Evolutionary conservation across 495 filamentous ascomycete species (phyloP).

Genomic region (Aspergillus carlsbadensis): DNA sequence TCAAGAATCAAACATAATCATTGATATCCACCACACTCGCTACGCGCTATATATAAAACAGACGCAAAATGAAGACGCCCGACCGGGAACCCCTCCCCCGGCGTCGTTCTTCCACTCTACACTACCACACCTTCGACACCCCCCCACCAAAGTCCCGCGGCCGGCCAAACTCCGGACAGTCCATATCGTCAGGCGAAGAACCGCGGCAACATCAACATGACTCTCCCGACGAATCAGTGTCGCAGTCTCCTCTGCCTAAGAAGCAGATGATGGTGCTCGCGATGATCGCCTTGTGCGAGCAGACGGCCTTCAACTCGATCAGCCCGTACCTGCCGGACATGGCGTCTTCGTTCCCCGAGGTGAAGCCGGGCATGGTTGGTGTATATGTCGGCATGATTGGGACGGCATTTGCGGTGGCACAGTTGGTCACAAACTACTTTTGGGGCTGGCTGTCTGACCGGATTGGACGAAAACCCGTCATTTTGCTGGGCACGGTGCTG

Average conservation of each 20-base stretch:
- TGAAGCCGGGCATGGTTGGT: constrained; percentile 67
- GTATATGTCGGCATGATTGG: constrained; percentile 89
- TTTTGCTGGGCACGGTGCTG: constrained; percentile 79
- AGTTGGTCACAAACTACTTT: constrained; percentile 86
- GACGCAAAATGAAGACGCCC: constrained; percentile 26
- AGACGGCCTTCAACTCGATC: constrained; percentile 95
- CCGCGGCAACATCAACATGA: constrained; percentile 29
- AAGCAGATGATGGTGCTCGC: constrained; percentile 83
- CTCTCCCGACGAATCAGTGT: constrained; percentile 33
- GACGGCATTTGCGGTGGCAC: constrained; percentile 86
- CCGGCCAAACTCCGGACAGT: constrained; percentile 52
- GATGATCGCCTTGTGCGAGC: constrained; percentile 85
- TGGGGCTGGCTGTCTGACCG: constrained; percentile 92
- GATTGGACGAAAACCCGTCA: constrained; percentile 89
- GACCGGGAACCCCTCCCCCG: constrained; percentile 47
- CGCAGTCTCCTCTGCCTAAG: constrained; percentile 70
- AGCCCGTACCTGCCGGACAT: constrained; percentile 95
- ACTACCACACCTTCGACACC: constrained; percentile 95
- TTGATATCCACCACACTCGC: no score
- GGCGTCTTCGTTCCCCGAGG: constrained; percentile 80
- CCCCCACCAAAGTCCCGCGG: constrained; percentile 79
- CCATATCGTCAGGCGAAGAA: constrained; percentile 39
- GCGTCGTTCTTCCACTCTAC: constrained; percentile 64
- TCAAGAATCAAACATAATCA: no score
- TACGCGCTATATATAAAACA: not conserved